Evolutionary conservation across 305 asterid genomes (phyloP), one percentile per base, ranked within the genome.

Genomic region (Ruellia speciosa): DNA sequence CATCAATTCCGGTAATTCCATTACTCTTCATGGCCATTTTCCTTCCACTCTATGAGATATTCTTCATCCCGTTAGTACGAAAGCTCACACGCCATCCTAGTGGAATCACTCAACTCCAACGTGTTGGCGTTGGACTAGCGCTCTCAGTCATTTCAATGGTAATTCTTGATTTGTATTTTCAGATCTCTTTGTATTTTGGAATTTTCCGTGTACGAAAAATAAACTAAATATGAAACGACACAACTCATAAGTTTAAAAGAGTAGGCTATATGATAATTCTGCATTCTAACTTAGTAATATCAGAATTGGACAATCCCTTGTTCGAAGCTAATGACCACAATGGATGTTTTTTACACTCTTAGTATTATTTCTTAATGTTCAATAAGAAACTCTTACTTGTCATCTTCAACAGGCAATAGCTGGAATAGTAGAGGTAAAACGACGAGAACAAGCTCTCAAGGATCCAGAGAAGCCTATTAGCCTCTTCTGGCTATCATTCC

Each of bases 41-140:
- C 60, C 66, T 81, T 33, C 85, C 81, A n/a, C 37, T 72, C n/a
- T 78, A 78, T 7, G 85, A 81, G 61, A 69, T 78, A 47, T 56
- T 78, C 57, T 28, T 76, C 49, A 70, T 79, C 64, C 85, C 88
- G 13, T 64, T 78, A 0, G 77, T 78, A 9, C 66, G 79, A 49
- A 72, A 64, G 63, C 14, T 71, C 56, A 74, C 81, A 0, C 71
- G 79, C 28, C 70, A 76, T 43, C 79, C 81, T 0, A 67, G 63
- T 6, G 85, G 85, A 8, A 74, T 81, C 60, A 78, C 83, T 13
- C 83, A 81, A 63, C 81, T 81, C 10, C 85, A 81, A 66, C 66
- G 88, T 0, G 81, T 74, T 0, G 88, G 79, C 12, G 28, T 72
- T 1, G 85, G 85, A 3, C 88, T 76, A 0, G 64, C 70, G 53